phyloP scores from a whole-genome alignment of 352 stramenopile genomes.

The Pythium vanterpoolii region DNA sequence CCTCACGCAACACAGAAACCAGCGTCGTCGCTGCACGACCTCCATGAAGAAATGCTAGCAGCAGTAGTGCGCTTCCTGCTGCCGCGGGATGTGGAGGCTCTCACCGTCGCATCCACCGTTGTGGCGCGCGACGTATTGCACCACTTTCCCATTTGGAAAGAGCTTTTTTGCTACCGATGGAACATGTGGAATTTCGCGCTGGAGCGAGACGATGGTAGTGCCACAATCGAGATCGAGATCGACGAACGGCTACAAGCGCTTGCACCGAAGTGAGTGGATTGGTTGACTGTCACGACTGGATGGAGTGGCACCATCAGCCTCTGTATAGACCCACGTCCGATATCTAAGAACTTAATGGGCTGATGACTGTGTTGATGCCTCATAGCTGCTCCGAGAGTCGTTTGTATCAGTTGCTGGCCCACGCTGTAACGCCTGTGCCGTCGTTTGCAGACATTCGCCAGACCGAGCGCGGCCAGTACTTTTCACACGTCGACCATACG shows the following conservation, averaged over 20 bases:
- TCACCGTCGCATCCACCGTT: constrained; percentile 43
- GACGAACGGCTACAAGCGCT: constrained; percentile 34
- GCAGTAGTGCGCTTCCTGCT: constrained; percentile 36
- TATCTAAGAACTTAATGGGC: not conserved
- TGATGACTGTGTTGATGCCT: constrained; percentile 13
- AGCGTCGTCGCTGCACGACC: constrained; percentile 17
- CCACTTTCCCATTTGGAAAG: constrained; percentile 59
- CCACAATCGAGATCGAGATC: constrained; percentile 18
- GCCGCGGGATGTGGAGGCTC: constrained; percentile 52
- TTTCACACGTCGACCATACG: constrained; percentile 45
- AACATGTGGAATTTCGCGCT: constrained; percentile 59
- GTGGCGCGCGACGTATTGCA: constrained; percentile 46
- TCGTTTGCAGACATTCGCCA: constrained; percentile 52
- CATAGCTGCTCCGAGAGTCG: constrained; percentile 48
- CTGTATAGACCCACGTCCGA: not conserved
- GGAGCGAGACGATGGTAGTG: constrained; percentile 25
- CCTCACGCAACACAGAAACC: not conserved
- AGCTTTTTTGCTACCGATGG: constrained; percentile 59
- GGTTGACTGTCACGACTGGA: not conserved
- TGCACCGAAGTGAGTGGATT: constrained; percentile 40
- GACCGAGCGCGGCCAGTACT: constrained; percentile 38
- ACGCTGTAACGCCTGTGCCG: constrained; percentile 59
- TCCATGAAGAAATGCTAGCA: constrained; percentile 56
- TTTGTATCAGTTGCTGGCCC: constrained; percentile 69
- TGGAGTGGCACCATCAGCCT: too few relatives aligned